Evolutionary conservation across 208 protist species (phyloP).

Genomic region (Balamuthia mandrillaris): DNA sequence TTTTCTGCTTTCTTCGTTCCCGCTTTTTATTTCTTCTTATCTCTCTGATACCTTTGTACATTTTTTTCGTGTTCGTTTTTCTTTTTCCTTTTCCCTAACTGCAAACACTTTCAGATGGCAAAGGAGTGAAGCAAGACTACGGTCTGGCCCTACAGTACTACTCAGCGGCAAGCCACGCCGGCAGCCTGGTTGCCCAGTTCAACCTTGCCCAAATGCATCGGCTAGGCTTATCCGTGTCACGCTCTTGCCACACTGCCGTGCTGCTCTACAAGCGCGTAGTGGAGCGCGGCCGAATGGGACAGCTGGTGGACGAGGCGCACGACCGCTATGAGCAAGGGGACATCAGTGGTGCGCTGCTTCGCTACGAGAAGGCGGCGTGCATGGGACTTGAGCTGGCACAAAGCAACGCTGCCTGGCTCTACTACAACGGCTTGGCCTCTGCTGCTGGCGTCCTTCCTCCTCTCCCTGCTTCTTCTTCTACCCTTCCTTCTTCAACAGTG

Average conservation of each 20-base stretch:
- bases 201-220: neutral
- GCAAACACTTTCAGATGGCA: no score
- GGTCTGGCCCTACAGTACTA: no score
- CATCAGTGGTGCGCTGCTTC: neutral
- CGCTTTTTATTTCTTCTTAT: no score
- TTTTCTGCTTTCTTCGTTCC: no score
- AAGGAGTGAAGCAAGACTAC: no score
- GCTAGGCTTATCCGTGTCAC: neutral
- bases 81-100: no score
- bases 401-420: slow-evolving; percentile 50
- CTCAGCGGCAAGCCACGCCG: no score
- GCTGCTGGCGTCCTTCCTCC: neutral
- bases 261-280: slow-evolving; percentile 25
- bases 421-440: neutral
- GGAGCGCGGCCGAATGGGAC: slow-evolving; percentile 26
- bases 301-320: slow-evolving; percentile 15
- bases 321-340: slow-evolving; percentile 29
- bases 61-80: no score
- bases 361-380: slow-evolving; percentile 38
- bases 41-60: no score
- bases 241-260: neutral
- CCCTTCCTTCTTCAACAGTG: neutral
- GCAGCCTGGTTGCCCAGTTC: slow-evolving; percentile 4
- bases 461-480: neutral
- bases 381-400: slow-evolving; percentile 57